Percentiles rank a stretch among this genome's conserved stretches.
These are phyloP conservation scores for Lyophyllum decastes DNA, from an alignment of 768 basidiomycete species.

Conservation along the genomic window DNA sequence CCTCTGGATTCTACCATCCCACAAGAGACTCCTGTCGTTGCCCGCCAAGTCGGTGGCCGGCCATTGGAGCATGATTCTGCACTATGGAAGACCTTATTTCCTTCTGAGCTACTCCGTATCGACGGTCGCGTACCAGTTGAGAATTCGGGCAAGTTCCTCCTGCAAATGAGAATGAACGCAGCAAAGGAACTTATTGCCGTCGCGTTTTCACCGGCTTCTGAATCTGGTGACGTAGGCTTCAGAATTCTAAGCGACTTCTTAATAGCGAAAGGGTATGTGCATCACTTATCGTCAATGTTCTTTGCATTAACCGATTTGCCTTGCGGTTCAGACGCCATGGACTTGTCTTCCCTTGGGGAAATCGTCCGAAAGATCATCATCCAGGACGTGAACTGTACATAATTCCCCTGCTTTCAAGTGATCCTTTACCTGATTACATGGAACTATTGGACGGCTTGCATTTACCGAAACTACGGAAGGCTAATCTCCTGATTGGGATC, in stretches of 20 bases:
- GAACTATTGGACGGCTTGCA: conserved; percentile 78
- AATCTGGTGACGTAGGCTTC: conserved; percentile 50
- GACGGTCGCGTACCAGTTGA: conserved; percentile 82
- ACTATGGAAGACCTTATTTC: conserved; percentile 80
- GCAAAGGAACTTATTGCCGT: conserved; percentile 80
- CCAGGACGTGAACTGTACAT: conserved; percentile 89
- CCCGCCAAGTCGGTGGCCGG: conserved; percentile 81
- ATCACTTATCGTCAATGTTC: neutral
- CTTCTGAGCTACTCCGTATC: conserved; percentile 66
- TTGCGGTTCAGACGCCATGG: conserved; percentile 69
- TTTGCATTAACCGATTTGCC: conserved; percentile 9
- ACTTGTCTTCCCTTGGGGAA: conserved; percentile 85
- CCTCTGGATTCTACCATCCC: conserved; percentile 72
- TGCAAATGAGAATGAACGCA: conserved; percentile 75
- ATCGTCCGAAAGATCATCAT: conserved; percentile 66
- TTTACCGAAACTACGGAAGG: conserved; percentile 63
- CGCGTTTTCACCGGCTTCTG: conserved; percentile 60
- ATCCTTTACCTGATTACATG: conserved; percentile 81
- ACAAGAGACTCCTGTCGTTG: conserved; percentile 65
- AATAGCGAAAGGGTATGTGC: conserved; percentile 67
- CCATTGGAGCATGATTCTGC: conserved; percentile 53
- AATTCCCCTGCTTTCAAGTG: conserved; percentile 67
- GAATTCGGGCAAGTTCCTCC: conserved; percentile 77
- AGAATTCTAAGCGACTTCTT: conserved; percentile 66
- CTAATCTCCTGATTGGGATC: conserved; percentile 75